Base-by-base conservation (phyloP, 805 yeast genomes). In the Komagataella mondaviorum region DNA sequence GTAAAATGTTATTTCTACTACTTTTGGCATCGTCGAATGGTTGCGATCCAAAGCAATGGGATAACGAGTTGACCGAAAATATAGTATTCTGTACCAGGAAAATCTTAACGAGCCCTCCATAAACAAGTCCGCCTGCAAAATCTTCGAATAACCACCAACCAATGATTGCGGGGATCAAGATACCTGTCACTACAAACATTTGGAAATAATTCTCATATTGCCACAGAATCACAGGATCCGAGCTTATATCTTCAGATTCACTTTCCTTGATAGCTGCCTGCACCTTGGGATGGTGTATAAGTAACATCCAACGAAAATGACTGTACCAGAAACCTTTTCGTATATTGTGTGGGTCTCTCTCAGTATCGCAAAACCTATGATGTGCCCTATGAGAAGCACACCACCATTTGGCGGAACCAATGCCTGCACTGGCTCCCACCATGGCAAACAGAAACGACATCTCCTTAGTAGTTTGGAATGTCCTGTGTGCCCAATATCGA, bases 21-120 rank as follows among this genome's bases (percentile, higher is more conserved):
- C 91, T 84, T 77, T 90, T 81, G 70, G 85, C 78, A 65, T 86
- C 91, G 65, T 85, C 95, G 57, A 85, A 86, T 48, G 95, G 93
- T 67, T 86, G 95, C 52, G 71, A 75, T 69, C 95, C 95, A 59
- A 85, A 78, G 86, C 88, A 85, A 66, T 86, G 95, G 23, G 91
- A 91, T 64, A 86, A 73, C 6, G 93, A 85, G 69, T 85, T 85
- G 59, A 85, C 89, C 71, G 90, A 83, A 74, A 85, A 85, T 30
- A 91, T 85, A 24, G 88, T 91, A 67, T 86, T 93, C 69, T 86
- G 95, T 57, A 85, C 85, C 59, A 75, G 66, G 60, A 77, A 77
- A 50, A 84, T 78, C 70, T 84, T 80, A 52, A 85, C 65, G 55
- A 85, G 69, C 60, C 93, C 95, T 23, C 80, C 91, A 60, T 83